Conservation (phyloP, 2,329 filamentous ascomycete genomes). For the Clonostachys chloroleuca region DNA sequence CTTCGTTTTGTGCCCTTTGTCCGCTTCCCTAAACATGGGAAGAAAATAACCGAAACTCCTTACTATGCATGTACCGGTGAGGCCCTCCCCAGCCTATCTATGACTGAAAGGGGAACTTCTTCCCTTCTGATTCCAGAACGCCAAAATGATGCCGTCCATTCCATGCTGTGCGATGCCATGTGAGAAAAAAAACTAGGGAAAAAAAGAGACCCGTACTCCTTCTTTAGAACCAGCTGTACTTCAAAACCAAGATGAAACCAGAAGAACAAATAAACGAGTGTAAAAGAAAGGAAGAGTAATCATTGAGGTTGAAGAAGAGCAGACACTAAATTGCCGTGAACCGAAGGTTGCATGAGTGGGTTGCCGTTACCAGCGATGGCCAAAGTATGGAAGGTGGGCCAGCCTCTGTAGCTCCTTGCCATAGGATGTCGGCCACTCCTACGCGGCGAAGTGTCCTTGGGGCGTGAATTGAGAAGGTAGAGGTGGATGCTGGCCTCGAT, state of each 20-base stretch:
- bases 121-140: too few relatives aligned
- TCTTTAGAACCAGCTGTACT: neutral
- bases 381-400: neutral
- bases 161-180: conserved; percentile 15
- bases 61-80: too few relatives aligned
- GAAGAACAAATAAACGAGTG: conserved; percentile 8
- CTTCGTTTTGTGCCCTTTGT: too few relatives aligned
- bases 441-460: conserved; percentile 21
- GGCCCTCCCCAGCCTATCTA: too few relatives aligned
- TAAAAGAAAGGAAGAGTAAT: conserved; percentile 3
- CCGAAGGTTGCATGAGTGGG: too few relatives aligned
- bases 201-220: neutral
- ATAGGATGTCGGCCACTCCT: conserved; percentile 10
- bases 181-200: neutral
- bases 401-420: neutral
- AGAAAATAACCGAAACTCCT: too few relatives aligned
- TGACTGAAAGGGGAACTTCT: too few relatives aligned
- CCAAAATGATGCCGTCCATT: conserved; percentile 15
- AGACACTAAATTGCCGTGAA: too few relatives aligned
- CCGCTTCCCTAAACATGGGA: too few relatives aligned
- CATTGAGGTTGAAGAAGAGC: neutral
- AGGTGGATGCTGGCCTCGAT: conserved; percentile 17
- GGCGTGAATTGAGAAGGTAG: conserved; percentile 3
- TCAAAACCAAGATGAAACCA: neutral
- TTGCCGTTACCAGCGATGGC: too few relatives aligned